Conservation (phyloP, 192 early-diverging fungal species). For the Coemansia sp. region DNA sequence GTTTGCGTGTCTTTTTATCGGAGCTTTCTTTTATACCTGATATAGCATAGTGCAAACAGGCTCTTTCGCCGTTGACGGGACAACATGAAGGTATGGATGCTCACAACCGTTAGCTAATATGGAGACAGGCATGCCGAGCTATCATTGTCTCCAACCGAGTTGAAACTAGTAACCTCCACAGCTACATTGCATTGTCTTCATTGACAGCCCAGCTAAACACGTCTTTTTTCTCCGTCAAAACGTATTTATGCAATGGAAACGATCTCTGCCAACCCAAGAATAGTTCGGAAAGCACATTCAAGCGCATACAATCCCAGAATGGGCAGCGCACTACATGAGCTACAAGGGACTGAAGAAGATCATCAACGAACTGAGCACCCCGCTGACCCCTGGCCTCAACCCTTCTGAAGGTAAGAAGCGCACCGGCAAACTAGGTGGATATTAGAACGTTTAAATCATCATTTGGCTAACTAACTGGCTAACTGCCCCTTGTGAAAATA, state of each 20-base stretch:
- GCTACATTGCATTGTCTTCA: neutral
- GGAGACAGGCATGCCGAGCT: neutral
- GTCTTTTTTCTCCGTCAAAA: neutral
- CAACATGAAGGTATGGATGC: constrained; percentile 4
- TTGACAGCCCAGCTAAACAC: neutral
- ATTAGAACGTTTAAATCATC: neutral
- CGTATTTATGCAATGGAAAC: neutral
- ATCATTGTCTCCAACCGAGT: neutral
- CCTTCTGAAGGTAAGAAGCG: constrained; percentile 35
- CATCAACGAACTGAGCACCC: constrained; percentile 71
- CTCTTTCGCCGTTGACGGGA: neutral
- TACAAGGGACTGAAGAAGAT: constrained; percentile 99
- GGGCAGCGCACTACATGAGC: constrained; percentile 92
- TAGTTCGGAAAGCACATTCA: constrained; percentile 99
- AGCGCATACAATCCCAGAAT: constrained; percentile 87
- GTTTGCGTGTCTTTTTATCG: neutral
- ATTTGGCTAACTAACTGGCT: neutral
- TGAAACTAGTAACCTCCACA: neutral
- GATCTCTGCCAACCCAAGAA: neutral
- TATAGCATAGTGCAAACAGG: no score
- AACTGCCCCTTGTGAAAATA: no score
- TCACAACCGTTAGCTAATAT: neutral
- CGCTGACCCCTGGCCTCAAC: constrained; percentile 44
- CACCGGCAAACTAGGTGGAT: neutral
- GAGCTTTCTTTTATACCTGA: neutral